Evolutionary conservation across 192 early-diverging fungal genomes (phyloP).

Genomic region (Coemansia sp.): DNA sequence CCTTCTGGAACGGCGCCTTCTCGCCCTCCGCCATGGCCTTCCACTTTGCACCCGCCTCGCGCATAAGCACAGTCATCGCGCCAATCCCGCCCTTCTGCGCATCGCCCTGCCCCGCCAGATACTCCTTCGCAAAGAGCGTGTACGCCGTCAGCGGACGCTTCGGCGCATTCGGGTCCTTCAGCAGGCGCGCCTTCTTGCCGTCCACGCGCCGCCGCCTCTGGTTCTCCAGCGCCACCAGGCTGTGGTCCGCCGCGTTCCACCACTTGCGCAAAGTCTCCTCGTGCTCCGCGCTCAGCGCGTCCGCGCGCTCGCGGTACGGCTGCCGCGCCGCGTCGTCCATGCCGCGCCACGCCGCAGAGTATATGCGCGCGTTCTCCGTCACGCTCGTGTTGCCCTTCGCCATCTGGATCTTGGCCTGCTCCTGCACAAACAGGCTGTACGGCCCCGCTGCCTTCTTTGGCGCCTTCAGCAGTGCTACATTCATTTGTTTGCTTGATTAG

Average conservation of each 20-base stretch:
- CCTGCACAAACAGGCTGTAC: conserved; percentile 16
- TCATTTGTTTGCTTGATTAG: no score
- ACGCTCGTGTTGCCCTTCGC: background rate
- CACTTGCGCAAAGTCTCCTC: conserved; percentile 23
- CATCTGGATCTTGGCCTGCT: background rate
- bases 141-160: conserved; percentile 26
- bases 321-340: conserved; percentile 18
- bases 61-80: background rate
- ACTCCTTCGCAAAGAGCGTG: conserved; percentile 5
- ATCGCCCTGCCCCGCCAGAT: no score
- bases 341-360: conserved; percentile 17
- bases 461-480: conserved; percentile 15
- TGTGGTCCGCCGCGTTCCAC: conserved; percentile 34
- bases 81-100: background rate
- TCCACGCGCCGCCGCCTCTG: conserved; percentile 22
- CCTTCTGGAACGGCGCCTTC: conserved; percentile 25
- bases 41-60: conserved; percentile 23
- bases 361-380: conserved; percentile 7
- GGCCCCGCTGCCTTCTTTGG: conserved; percentile 7
- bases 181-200: conserved; percentile 9
- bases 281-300: conserved; percentile 5
- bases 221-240: conserved; percentile 38
- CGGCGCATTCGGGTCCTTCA: conserved; percentile 40
- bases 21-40: conserved; percentile 23
- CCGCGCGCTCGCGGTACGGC: background rate